Conservation (phyloP, 805 yeast genomes). For the Saturnispora quitensis region DNA sequence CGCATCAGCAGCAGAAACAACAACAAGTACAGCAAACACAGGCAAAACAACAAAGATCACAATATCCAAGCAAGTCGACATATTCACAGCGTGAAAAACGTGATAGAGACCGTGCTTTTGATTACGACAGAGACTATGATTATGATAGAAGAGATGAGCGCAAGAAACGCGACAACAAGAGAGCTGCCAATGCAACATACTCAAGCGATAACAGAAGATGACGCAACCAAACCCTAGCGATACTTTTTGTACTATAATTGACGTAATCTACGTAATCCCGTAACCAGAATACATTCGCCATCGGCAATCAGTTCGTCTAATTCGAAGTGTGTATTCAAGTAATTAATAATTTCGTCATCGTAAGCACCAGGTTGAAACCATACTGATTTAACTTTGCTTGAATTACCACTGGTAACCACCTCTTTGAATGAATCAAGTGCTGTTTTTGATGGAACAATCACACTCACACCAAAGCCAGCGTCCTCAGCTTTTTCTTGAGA, state of each 20-base stretch:
- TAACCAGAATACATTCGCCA: constrained; percentile 63
- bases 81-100: background rate
- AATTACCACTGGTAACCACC: constrained; percentile 22
- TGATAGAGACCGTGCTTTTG: background rate
- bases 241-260: constrained; percentile 23
- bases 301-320: constrained; percentile 30
- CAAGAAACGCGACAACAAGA: background rate
- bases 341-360: constrained; percentile 39
- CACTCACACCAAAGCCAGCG: constrained; percentile 33
- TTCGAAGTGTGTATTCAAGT: constrained; percentile 24
- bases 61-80: background rate
- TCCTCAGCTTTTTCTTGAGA: background rate
- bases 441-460: constrained; percentile 67
- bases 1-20: too few relatives aligned
- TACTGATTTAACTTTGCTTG: constrained; percentile 38
- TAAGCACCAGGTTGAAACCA: constrained; percentile 87
- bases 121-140: constrained; percentile 1
- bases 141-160: constrained; percentile 3
- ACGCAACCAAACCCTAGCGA: background rate
- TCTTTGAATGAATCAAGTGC: constrained; percentile 38
- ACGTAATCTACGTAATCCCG: constrained; percentile 32
- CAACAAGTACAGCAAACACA: constrained; percentile 1
- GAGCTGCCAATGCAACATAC: background rate
- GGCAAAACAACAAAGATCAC: background rate
- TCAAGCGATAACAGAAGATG: background rate